These are phyloP conservation scores for Lasiosphaeria hispida DNA, from an alignment of 495 filamentous ascomycete genomes.

Conservation along the genomic window DNA sequence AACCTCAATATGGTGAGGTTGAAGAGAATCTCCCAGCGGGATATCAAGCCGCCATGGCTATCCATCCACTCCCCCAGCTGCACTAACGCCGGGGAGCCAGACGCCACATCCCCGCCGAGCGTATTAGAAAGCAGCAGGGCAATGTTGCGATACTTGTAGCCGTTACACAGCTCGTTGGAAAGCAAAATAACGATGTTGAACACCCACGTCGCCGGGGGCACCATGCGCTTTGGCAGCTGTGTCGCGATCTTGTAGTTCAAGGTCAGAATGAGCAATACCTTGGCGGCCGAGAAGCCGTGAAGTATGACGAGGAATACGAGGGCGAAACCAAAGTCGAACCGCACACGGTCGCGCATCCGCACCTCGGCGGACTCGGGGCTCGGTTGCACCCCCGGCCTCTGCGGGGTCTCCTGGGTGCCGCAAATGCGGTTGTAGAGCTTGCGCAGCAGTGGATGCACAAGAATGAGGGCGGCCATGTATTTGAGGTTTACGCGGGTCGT, in stretches of 20 bases:
- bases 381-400: constrained; percentile 6
- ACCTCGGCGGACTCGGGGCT: constrained; percentile 56
- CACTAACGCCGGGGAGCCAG: constrained; percentile 40
- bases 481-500: constrained; percentile 85
- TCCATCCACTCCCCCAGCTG: constrained; percentile 68
- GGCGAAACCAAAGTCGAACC: constrained; percentile 83
- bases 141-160: constrained; percentile 69
- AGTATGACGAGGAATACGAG: constrained; percentile 71
- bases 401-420: neutral
- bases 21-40: constrained; percentile 93
- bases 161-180: constrained; percentile 78
- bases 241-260: constrained; percentile 80
- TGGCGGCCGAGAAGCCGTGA: constrained; percentile 81
- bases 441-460: constrained; percentile 76
- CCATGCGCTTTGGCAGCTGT: constrained; percentile 58
- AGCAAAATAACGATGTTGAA: constrained; percentile 89
- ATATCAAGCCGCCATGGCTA: constrained; percentile 72
- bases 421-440: constrained; percentile 29
- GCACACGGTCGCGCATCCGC: constrained; percentile 70
- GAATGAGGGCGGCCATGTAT: constrained; percentile 66
- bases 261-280: constrained; percentile 75
- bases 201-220: constrained; percentile 81
- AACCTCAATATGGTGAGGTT: constrained; percentile 92
- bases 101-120: constrained; percentile 29
- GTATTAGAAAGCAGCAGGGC: constrained; percentile 48